phyloP scores from a whole-genome alignment of 2,329 filamentous ascomycete species.

The Arthrobotrys entomopaga region DNA sequence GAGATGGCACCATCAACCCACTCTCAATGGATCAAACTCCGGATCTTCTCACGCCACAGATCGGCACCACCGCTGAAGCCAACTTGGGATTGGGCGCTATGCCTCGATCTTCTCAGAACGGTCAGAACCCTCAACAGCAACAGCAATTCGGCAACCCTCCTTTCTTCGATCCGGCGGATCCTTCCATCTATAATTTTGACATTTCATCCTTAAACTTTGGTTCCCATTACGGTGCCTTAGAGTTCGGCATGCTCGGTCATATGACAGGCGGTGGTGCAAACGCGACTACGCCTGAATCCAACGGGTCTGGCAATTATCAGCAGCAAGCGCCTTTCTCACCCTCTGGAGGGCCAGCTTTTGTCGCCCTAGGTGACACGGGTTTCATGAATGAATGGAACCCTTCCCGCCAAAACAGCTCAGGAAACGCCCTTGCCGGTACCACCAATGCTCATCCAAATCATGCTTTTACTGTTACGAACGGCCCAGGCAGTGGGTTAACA shows the following conservation, averaged over 20 bases:
- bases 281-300: slow-evolving; percentile 74
- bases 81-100: slow-evolving; percentile 50
- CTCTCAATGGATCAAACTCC: slow-evolving; percentile 57
- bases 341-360: slow-evolving; percentile 46
- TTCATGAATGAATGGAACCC: slow-evolving; percentile 48
- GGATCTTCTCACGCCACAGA: slow-evolving; percentile 60
- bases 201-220: slow-evolving; percentile 93
- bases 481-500: slow-evolving; percentile 50
- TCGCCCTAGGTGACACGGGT: slow-evolving; percentile 48
- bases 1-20: slow-evolving; percentile 59
- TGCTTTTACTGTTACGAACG: slow-evolving; percentile 51
- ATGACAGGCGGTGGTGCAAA: slow-evolving; percentile 93
- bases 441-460: slow-evolving; percentile 44
- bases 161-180: slow-evolving; percentile 90
- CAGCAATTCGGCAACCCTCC: slow-evolving; percentile 66
- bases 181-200: slow-evolving; percentile 94
- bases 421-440: slow-evolving; percentile 37
- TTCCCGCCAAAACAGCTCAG: slow-evolving; percentile 49
- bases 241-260: slow-evolving; percentile 95
- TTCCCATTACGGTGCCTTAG: slow-evolving; percentile 92
- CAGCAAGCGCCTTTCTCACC: slow-evolving; percentile 50
- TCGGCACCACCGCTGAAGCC: slow-evolving; percentile 42
- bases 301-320: slow-evolving; percentile 60
- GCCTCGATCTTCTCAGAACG: slow-evolving; percentile 58
- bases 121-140: slow-evolving; percentile 59